Conservation (phyloP, 2,329 filamentous ascomycete species). For the Paracoccidioides lutzii region DNA sequence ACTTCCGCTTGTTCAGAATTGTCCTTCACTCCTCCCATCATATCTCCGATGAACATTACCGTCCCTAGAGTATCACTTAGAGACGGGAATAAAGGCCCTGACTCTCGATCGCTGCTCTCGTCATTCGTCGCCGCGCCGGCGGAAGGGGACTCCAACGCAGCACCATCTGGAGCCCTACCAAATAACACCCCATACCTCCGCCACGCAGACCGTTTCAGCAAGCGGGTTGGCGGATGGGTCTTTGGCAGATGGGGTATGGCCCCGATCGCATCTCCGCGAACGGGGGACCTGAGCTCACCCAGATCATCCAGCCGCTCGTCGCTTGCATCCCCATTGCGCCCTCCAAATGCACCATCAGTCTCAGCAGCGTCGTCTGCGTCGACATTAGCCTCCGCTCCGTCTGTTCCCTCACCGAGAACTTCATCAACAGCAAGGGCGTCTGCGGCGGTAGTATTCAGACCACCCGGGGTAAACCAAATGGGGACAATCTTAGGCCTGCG, state of each 20-base stretch:
- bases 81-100: slow-evolving; percentile 5
- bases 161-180: slow-evolving; percentile 13
- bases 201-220: slow-evolving; percentile 27
- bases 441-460: slow-evolving; percentile 32
- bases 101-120: slow-evolving; percentile 25
- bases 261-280: slow-evolving; percentile 21
- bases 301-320: slow-evolving; percentile 5
- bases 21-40: slow-evolving; percentile 26
- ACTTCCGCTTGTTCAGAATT: slow-evolving; percentile 31
- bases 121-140: slow-evolving; percentile 21
- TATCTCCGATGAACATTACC: slow-evolving; percentile 26
- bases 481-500: slow-evolving; percentile 62
- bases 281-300: slow-evolving; percentile 4
- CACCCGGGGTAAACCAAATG: slow-evolving; percentile 65
- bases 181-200: slow-evolving; percentile 8
- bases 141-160: slow-evolving; percentile 12
- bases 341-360: background rate
- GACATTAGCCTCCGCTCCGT: slow-evolving; percentile 13
- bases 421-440: slow-evolving; percentile 22
- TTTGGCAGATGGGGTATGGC: slow-evolving; percentile 49
- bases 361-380: slow-evolving; percentile 28
- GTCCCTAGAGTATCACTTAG: slow-evolving; percentile 19
- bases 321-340: background rate
- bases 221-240: slow-evolving; percentile 52
- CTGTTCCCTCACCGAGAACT: slow-evolving; percentile 21